Conservation (phyloP, 78 protist genomes). For the Dictyostelium firmibasis region DNA sequence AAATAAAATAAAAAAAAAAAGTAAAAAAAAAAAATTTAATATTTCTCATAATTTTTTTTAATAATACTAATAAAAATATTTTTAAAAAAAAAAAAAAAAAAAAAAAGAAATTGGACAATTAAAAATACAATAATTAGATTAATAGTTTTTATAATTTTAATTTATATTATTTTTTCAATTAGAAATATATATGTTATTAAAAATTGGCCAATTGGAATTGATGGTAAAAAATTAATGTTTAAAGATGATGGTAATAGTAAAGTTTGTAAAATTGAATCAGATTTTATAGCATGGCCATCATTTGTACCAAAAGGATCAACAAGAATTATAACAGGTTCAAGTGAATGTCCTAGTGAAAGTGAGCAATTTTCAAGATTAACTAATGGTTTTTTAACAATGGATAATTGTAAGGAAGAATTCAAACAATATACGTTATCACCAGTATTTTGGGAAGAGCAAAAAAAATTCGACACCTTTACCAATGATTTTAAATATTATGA, state of each 20-base stretch:
- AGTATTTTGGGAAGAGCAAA: background rate
- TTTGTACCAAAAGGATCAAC: slow-evolving; percentile 48
- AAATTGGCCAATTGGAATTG: slow-evolving; percentile 57
- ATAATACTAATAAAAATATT: background rate
- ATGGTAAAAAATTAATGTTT: slow-evolving; percentile 18
- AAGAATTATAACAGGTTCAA: background rate
- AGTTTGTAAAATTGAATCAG: background rate
- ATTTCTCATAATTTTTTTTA: too few relatives aligned
- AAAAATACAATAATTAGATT: background rate
- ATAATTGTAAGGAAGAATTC: background rate
- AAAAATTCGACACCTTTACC: background rate
- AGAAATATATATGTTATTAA: background rate
- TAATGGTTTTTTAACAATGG: background rate
- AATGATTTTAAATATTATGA: background rate
- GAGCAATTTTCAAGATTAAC: background rate
- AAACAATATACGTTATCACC: background rate
- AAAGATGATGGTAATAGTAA: background rate
- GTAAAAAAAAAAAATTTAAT: background rate
- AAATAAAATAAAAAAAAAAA: background rate
- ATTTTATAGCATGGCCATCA: slow-evolving; percentile 59
- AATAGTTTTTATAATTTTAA: background rate
- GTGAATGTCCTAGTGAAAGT: slow-evolving; percentile 6
- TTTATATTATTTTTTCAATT: background rate
- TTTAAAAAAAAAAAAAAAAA: background rate
- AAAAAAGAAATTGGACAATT: slow-evolving; percentile 19